These are phyloP conservation scores for Penicillium odoratum DNA, from an alignment of 495 filamentous ascomycete genomes.

Conservation along the genomic window DNA sequence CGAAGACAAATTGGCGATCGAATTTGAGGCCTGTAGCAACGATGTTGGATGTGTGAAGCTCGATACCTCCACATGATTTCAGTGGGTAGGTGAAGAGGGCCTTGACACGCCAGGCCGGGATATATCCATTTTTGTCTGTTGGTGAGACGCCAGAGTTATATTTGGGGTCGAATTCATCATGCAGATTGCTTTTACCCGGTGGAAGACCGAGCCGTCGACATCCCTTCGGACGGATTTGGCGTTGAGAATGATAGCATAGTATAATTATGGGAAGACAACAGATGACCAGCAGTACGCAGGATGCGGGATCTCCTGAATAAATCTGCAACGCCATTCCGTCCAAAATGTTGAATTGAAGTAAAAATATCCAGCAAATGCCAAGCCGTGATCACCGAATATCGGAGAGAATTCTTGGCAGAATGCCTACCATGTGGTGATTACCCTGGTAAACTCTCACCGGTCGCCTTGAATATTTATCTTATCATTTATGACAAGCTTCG, in stretches of 20 bases:
- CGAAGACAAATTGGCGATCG: constrained; percentile 85
- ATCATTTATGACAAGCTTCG: too few relatives aligned
- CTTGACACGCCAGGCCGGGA: constrained; percentile 60
- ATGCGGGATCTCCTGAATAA: not conserved
- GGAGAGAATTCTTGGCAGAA: not conserved
- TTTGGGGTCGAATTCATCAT: constrained; percentile 39
- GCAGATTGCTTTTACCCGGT: constrained; percentile 30
- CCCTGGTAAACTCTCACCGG: too few relatives aligned
- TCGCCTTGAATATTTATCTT: too few relatives aligned
- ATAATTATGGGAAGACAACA: constrained; percentile 5
- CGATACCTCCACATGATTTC: constrained; percentile 82
- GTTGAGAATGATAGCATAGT: not conserved
- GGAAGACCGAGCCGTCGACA: constrained; percentile 40
- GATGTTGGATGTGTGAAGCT: constrained; percentile 65
- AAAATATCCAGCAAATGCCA: not conserved
- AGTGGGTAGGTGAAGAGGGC: constrained; percentile 85
- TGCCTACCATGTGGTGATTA: too few relatives aligned
- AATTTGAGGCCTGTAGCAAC: constrained; percentile 72
- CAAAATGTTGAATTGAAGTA: not conserved
- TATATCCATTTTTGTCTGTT: constrained; percentile 16
- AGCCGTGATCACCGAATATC: not conserved
- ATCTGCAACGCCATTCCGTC: not conserved
- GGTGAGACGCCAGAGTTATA: constrained; percentile 30
- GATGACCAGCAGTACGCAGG: not conserved
- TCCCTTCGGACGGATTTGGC: constrained; percentile 17